A percentile compares a stretch with the other conserved stretches of the same genome.
Conservation (phyloP, 2,329 filamentous ascomycete genomes). For the Fusarium sp. region DNA sequence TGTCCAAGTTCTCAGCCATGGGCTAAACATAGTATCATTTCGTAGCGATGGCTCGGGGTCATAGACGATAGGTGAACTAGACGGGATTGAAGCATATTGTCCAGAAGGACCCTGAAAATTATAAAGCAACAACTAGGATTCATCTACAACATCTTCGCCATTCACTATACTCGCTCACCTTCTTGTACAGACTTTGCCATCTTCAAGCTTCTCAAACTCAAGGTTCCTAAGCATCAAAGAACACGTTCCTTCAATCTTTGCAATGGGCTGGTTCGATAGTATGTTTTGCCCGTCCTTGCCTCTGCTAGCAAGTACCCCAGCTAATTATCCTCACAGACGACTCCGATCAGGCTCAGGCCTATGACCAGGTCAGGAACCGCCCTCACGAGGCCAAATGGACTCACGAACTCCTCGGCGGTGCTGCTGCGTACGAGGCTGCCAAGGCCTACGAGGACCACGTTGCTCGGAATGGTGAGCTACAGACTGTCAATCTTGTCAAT, state of each 20-base stretch:
- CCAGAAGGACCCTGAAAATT: not conserved
- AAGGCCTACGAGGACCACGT: constrained; percentile 47
- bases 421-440: constrained; percentile 46
- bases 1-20: not conserved
- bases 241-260: not conserved
- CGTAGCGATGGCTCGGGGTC: too few relatives aligned
- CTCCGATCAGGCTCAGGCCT: constrained; percentile 37
- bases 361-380: constrained; percentile 40
- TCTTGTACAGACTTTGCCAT: too few relatives aligned
- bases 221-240: too few relatives aligned
- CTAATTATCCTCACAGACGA: constrained; percentile 24
- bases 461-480: constrained; percentile 36
- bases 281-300: not conserved
- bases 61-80: too few relatives aligned
- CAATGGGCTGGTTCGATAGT: constrained; percentile 29
- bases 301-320: too few relatives aligned
- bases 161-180: not conserved
- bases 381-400: constrained; percentile 46
- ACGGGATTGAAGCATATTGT: not conserved
- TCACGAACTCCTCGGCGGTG: constrained; percentile 46
- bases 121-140: constrained; percentile 6
- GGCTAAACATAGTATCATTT: not conserved
- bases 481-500: not conserved
- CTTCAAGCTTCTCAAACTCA: too few relatives aligned
- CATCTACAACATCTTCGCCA: not conserved